phyloP scores from a whole-genome alignment of 495 filamentous ascomycete genomes.

The Pyrenula aspistea region DNA sequence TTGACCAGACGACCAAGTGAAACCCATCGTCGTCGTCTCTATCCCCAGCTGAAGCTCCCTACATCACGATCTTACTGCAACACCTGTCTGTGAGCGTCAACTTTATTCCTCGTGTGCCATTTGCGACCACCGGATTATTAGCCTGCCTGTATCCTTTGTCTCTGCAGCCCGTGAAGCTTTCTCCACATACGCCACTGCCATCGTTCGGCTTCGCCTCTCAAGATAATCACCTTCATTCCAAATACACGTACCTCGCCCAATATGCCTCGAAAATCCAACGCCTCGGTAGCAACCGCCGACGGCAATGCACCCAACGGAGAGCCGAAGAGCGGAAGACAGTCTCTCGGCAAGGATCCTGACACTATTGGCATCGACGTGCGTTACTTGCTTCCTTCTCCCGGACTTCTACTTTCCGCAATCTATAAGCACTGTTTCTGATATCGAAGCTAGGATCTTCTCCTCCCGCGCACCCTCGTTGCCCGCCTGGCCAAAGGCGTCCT shows the following conservation, averaged over 20 bases:
- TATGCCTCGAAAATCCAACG: slow-evolving; percentile 27
- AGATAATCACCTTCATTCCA: too few species aligned
- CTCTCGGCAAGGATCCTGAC: background rate
- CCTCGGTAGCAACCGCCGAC: slow-evolving; percentile 19
- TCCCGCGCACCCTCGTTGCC: slow-evolving; percentile 88
- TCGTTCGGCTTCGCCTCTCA: background rate
- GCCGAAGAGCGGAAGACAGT: background rate
- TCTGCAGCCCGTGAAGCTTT: background rate
- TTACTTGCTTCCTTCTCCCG: background rate
- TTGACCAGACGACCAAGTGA: background rate
- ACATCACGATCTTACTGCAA: background rate
- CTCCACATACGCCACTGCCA: background rate
- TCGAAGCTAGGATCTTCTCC: slow-evolving; percentile 60
- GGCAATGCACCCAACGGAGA: background rate
- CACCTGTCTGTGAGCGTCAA: background rate
- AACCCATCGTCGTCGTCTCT: background rate
- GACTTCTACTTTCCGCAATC: background rate
- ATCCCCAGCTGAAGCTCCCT: background rate
- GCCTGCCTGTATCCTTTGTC: background rate
- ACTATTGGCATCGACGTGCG: background rate
- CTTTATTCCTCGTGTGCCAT: background rate
- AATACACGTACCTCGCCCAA: too few species aligned
- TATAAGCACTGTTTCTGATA: background rate
- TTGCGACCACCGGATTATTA: background rate
- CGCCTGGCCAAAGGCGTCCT: slow-evolving; percentile 92